Evolutionary conservation across 2,329 filamentous ascomycete genomes (phyloP), one percentile per base, ranked within the genome.

Genomic region (Calonectria montana): DNA sequence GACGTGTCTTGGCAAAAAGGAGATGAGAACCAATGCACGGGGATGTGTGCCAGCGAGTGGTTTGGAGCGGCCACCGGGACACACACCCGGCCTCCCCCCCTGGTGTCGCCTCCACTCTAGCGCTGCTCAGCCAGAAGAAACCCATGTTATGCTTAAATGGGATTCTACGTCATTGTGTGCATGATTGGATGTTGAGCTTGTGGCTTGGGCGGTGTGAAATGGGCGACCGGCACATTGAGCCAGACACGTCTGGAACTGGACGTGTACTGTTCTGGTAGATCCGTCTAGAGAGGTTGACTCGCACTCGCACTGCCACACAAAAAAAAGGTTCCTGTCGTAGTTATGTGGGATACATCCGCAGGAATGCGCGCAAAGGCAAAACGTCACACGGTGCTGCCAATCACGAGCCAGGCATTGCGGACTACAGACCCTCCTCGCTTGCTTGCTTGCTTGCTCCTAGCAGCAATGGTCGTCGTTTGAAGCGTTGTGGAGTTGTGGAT

Each of bases 131-230:
- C 39, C 48, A 69, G 21, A 53, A 69, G 29, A 50, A 53, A 57
- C 55, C 61, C 62, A 61, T 65, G 50, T 70, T 70, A 70, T 70
- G 67, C 67, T 70, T 70, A 70, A 65, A 70, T 65, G 61, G 55
- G 7, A 16, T 23, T 50, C 53, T 23, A 18, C 43, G 63, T 65
- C 31, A 45, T 47, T 35, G 35, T 23, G 18, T 31, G 12, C 50
- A 62, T 21, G 50, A 31, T 62, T 48, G 53, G 25, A 9, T 21
- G 31, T 3, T 10, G 31, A 35, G 31, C 16, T 39, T 25, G 55
- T 15, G 35, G 43, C 27, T 21, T 63, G 35, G 37, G 53, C 23
- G 10, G 62, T 37, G 55, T 45, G 48, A 27, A 21, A 57, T 29
- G 31, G 61, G 31, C 23, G 23, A 35, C 4, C 27, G 39, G 18